Evolutionary conservation across 345 rosid species (phyloP).

Genomic region (Syzygium jambos): DNA sequence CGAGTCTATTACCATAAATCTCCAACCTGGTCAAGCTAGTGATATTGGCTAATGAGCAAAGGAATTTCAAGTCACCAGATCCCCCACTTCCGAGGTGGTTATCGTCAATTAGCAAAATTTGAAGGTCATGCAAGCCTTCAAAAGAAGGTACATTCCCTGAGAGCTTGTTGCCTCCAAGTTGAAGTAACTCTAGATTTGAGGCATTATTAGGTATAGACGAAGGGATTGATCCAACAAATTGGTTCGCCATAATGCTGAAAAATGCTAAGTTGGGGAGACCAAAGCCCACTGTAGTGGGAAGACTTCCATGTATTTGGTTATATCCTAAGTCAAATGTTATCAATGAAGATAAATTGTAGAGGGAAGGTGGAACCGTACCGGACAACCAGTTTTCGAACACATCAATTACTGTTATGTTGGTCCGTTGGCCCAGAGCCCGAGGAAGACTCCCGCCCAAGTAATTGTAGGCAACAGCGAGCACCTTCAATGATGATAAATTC

Average conservation of each 20-base stretch:
- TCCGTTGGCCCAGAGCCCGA: no score
- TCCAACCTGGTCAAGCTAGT: rapidly evolving
- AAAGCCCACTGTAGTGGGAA: not conserved
- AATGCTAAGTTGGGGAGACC: no score
- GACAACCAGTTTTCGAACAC: no score
- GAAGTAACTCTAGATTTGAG: no score
- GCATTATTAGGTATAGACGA: no score
- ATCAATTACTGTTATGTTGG: not conserved
- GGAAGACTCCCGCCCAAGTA: constrained; percentile 6
- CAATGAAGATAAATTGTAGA: constrained; percentile 7
- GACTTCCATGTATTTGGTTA: not conserved
- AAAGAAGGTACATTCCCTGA: no score
- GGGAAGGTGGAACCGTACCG: not conserved
- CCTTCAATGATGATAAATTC: constrained; percentile 9
- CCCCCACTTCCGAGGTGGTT: not conserved
- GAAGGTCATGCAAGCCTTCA: no score
- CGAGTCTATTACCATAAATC: rapidly evolving
- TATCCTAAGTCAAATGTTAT: not conserved
- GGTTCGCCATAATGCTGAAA: no score
- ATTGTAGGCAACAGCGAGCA: not conserved
- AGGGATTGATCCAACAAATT: no score
- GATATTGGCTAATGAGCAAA: not conserved
- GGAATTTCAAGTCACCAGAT: not conserved
- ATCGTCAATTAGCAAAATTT: no score
- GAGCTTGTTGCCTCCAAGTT: no score